A percentile compares a stretch with the other conserved stretches of the same genome.
phyloP scores from a whole-genome alignment of 148 eudicot genomes.

The Rhododendron mucronatum region DNA sequence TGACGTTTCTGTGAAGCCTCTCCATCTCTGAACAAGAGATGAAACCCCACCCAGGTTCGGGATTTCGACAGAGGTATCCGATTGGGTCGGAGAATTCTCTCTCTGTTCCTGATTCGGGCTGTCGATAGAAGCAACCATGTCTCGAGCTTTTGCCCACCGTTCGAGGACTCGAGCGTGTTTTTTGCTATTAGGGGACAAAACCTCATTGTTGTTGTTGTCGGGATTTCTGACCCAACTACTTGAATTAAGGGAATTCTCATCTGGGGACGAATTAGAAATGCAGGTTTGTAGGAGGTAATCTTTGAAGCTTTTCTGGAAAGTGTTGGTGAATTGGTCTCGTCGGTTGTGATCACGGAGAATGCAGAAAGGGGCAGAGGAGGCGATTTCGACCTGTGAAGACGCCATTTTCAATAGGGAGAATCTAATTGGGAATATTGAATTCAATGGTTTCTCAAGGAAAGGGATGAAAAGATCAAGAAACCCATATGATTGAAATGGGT shows the following conservation, averaged over 20 bases:
- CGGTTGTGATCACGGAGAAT: conserved; percentile 48
- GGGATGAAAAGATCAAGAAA: neutral
- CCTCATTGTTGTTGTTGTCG: neutral
- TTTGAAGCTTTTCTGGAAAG: conserved; percentile 34
- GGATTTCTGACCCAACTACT: conserved; percentile 18
- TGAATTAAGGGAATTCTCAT: conserved; percentile 13
- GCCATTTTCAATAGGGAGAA: conserved; percentile 24
- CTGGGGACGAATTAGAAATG: conserved; percentile 22
- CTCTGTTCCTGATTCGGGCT: neutral
- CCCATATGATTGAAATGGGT: neutral
- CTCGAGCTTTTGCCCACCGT: conserved; percentile 20
- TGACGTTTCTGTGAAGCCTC: conserved; percentile 21
- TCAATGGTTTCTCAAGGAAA: neutral
- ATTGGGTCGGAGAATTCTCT: conserved; percentile 15
- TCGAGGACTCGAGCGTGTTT: neutral
- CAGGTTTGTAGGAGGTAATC: conserved; percentile 34
- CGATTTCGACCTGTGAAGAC: conserved; percentile 49
- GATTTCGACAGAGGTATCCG: conserved; percentile 10
- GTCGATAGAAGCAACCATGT: neutral
- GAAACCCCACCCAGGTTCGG: conserved; percentile 54
- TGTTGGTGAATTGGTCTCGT: conserved; percentile 20
- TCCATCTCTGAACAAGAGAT: conserved; percentile 66
- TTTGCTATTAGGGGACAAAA: neutral
- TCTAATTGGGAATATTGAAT: neutral
- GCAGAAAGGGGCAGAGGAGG: conserved; percentile 43